Conservation (phyloP, 257 asterid species). For the Fraxinus anomala region DNA sequence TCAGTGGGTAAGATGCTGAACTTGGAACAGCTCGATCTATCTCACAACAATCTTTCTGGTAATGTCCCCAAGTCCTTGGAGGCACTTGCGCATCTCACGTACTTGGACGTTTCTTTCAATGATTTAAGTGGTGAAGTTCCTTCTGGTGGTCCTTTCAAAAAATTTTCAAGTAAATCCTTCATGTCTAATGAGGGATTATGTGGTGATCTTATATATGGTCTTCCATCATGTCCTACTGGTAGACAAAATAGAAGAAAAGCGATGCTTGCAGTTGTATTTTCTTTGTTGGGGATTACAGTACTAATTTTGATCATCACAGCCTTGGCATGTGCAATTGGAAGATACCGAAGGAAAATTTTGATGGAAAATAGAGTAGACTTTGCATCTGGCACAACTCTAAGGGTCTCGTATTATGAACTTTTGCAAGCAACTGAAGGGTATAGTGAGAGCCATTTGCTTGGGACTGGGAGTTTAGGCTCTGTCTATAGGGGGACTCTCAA, state of each 20-base stretch:
- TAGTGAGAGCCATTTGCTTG: constrained; percentile 26
- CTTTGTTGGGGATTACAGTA: constrained; percentile 1
- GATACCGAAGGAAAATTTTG: background rate
- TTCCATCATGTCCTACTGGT: constrained; percentile 14
- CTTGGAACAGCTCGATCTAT: constrained; percentile 23
- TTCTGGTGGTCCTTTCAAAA: constrained; percentile 24
- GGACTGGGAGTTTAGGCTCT: constrained; percentile 28
- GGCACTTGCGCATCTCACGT: constrained; percentile 23
- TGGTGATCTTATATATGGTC: constrained; percentile 29
- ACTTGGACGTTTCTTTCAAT: constrained; percentile 35
- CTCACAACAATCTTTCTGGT: constrained; percentile 33
- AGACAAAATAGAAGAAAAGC: background rate
- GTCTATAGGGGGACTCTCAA: constrained; percentile 28
- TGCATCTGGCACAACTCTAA: background rate
- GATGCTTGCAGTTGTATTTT: background rate
- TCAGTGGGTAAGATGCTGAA: constrained; percentile 15
- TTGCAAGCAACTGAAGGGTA: constrained; percentile 23
- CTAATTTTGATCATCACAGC: background rate
- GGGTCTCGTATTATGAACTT: constrained; percentile 28
- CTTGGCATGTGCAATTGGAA: background rate
- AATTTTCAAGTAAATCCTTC: constrained; percentile 18
- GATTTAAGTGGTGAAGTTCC: constrained; percentile 32
- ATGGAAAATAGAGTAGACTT: too few species aligned
- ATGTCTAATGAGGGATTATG: constrained; percentile 27
- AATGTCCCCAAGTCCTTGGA: constrained; percentile 28